A percentile compares a stretch with the other conserved stretches of the same genome.
Conservation (phyloP, 192 early-diverging fungal genomes). For the Gonapodya sp. region DNA sequence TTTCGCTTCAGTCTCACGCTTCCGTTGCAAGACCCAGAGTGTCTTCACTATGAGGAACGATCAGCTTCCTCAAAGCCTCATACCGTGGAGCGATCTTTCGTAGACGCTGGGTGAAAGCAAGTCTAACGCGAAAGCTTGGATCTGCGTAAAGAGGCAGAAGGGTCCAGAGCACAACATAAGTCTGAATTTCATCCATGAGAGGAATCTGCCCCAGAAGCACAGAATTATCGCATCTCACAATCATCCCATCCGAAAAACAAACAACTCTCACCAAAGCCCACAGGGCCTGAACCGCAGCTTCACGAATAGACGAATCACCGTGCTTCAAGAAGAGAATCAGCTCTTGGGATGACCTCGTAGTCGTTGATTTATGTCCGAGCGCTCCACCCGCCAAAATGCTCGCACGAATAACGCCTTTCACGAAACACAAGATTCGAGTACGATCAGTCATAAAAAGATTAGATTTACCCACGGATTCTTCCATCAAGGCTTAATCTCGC, state of each 20-base stretch:
- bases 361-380: slow-evolving; percentile 19
- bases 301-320: slow-evolving; percentile 20
- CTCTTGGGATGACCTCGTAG: slow-evolving; percentile 30
- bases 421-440: neutral
- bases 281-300: slow-evolving; percentile 28
- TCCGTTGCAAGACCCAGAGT: slow-evolving; percentile 25
- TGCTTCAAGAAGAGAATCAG: slow-evolving; percentile 27
- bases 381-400: slow-evolving; percentile 26
- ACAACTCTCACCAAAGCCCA: slow-evolving; percentile 15
- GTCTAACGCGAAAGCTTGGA: slow-evolving; percentile 29
- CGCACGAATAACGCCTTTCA: slow-evolving; percentile 22
- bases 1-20: neutral
- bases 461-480: slow-evolving; percentile 21
- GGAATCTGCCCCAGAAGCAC: slow-evolving; percentile 15
- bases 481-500: slow-evolving; percentile 28
- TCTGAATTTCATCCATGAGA: slow-evolving; percentile 26
- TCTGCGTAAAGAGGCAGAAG: slow-evolving; percentile 41
- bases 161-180: slow-evolving; percentile 29
- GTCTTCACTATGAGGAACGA: slow-evolving; percentile 40
- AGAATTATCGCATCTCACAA: slow-evolving; percentile 2
- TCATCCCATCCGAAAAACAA: slow-evolving; percentile 12
- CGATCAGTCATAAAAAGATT: neutral
- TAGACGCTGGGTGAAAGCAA: slow-evolving; percentile 25
- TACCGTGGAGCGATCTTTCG: slow-evolving; percentile 27
- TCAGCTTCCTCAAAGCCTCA: slow-evolving; percentile 22